phyloP scores from a whole-genome alignment of 495 filamentous ascomycete genomes.

The Aspergillus steynii region DNA sequence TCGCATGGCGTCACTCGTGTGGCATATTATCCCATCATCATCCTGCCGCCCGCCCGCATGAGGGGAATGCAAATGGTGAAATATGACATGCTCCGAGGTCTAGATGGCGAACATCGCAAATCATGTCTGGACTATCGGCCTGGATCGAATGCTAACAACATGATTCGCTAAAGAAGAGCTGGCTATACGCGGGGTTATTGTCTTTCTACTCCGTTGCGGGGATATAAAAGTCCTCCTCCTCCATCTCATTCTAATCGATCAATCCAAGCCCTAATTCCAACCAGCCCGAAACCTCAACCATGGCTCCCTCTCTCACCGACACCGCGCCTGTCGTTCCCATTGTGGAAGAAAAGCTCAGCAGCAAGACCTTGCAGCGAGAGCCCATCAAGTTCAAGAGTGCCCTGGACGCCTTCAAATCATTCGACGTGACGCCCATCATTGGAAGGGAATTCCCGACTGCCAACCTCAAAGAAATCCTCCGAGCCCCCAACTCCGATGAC shows the following conservation, averaged over 20 bases:
- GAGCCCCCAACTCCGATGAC: slow-evolving; percentile 64
- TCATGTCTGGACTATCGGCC: neutral
- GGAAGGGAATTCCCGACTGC: slow-evolving; percentile 63
- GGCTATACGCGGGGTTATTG: neutral
- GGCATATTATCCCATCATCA: neutral
- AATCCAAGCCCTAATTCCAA: neutral
- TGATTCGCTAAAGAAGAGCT: neutral
- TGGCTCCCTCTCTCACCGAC: slow-evolving; percentile 29
- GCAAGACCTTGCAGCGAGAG: slow-evolving; percentile 19
- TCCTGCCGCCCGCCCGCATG: neutral
- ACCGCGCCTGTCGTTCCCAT: slow-evolving; percentile 15
- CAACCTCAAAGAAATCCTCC: slow-evolving; percentile 59
- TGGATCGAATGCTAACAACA: too few relatives aligned
- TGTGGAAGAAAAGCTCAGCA: slow-evolving; percentile 16
- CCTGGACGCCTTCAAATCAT: slow-evolving; percentile 57
- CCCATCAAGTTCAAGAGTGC: slow-evolving; percentile 54
- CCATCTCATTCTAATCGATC: neutral
- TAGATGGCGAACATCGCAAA: neutral
- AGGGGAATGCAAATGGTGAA: slow-evolving; percentile 1
- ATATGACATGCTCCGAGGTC: slow-evolving; percentile 2
- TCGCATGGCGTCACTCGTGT: too few relatives aligned
- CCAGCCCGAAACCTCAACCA: slow-evolving; percentile 4
- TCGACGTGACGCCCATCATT: slow-evolving; percentile 68
- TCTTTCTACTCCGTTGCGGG: neutral
- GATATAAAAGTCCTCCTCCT: neutral